Percentiles rank a stretch among this genome's conserved stretches.
Evolutionary conservation across 2,329 filamentous ascomycete species (phyloP).

Genomic region (Cadophora malorum): DNA sequence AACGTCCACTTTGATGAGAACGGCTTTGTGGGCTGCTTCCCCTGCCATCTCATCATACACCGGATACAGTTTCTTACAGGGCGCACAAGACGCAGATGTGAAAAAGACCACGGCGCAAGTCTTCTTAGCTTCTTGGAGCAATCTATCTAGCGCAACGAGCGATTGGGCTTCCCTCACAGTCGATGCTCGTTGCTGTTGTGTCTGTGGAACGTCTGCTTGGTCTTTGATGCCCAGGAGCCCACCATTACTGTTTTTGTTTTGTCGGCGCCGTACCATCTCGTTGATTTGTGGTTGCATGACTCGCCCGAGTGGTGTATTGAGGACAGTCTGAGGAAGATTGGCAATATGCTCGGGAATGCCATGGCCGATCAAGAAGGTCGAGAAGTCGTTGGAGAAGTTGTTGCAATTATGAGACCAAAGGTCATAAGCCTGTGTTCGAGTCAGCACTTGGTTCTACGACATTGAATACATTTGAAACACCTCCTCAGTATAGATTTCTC

Average conservation of each 20-base stretch:
- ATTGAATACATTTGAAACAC: slow-evolving; percentile 49
- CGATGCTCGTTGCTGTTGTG: slow-evolving; percentile 43
- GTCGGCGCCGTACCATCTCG: slow-evolving; percentile 63
- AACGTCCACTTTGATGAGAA: slow-evolving; percentile 85
- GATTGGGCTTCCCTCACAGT: slow-evolving; percentile 67
- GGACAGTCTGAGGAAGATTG: slow-evolving; percentile 82
- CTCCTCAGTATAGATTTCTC: slow-evolving; percentile 81
- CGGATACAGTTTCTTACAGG: slow-evolving; percentile 84
- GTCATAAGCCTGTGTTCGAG: slow-evolving; percentile 71
- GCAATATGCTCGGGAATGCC: slow-evolving; percentile 88
- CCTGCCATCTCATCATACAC: slow-evolving; percentile 80
- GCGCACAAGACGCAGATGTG: slow-evolving; percentile 84
- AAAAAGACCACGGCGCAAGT: slow-evolving; percentile 89
- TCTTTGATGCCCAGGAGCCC: slow-evolving; percentile 42
- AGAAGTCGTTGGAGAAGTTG: slow-evolving; percentile 93
- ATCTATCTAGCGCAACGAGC: slow-evolving; percentile 63
- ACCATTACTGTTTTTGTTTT: slow-evolving; percentile 51
- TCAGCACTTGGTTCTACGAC: background rate
- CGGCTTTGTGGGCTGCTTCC: slow-evolving; percentile 70
- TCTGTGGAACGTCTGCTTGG: slow-evolving; percentile 29
- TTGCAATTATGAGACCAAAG: slow-evolving; percentile 94
- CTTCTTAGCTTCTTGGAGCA: slow-evolving; percentile 64
- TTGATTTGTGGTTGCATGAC: slow-evolving; percentile 84
- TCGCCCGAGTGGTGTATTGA: slow-evolving; percentile 85
- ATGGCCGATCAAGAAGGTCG: slow-evolving; percentile 86